Conservation (phyloP, 257 asterid genomes). For the Solanum peruvianum region DNA sequence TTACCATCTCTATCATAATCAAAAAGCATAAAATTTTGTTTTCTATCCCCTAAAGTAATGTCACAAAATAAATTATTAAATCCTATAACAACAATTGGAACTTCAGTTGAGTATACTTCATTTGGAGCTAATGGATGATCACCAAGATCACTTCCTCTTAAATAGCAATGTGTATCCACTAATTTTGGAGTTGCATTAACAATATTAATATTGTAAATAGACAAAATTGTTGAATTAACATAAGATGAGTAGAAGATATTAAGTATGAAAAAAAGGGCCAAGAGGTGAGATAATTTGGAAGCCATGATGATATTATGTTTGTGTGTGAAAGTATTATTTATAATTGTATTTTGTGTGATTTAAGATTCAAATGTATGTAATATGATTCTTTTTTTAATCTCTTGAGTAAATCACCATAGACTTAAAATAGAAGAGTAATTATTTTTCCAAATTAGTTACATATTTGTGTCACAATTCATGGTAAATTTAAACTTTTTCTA, state of each 20-base stretch:
- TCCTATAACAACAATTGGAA: neutral
- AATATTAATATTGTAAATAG: neutral
- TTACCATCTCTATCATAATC: neutral
- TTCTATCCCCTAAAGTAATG: neutral
- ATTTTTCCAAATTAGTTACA: neutral
- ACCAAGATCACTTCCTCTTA: neutral
- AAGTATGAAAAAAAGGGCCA: neutral
- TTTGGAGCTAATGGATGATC: neutral
- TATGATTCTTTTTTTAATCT: neutral
- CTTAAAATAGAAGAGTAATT: neutral
- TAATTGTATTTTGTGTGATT: neutral
- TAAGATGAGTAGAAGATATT: neutral
- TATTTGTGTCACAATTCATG: neutral
- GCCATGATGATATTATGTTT: neutral
- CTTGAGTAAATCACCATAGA: neutral
- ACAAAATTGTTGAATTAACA: neutral
- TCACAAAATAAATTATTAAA: too few relatives aligned
- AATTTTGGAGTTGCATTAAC: neutral
- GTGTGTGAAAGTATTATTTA: neutral
- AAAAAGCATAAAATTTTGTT: neutral
- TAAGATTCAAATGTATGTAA: neutral
- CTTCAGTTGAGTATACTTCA: neutral
- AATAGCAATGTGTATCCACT: neutral
- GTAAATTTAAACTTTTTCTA: neutral
- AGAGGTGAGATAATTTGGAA: neutral